phyloP scores from a whole-genome alignment of 306 rosid species.

The Comarum palustre region DNA sequence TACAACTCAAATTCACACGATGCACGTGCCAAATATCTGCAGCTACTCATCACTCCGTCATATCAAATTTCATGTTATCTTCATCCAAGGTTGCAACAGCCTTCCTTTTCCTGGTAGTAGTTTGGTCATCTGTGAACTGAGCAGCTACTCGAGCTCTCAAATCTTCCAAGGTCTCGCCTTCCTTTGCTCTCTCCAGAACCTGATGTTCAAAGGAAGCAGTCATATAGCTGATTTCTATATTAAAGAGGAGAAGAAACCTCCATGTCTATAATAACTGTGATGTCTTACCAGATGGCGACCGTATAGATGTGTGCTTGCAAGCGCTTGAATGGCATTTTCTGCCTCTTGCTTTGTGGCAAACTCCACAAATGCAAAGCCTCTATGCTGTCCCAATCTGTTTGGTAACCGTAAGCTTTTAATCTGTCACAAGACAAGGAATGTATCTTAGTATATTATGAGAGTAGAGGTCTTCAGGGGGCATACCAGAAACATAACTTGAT shows the following conservation, averaged over 20 bases:
- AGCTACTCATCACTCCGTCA: constrained; percentile 13
- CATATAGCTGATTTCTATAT: constrained; percentile 11
- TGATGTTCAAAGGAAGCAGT: constrained; percentile 26
- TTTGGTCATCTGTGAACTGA: constrained; percentile 54
- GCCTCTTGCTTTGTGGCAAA: constrained; percentile 88
- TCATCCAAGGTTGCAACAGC: constrained; percentile 45
- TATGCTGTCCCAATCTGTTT: constrained; percentile 74
- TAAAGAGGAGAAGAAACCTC: neutral
- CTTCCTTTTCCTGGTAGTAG: constrained; percentile 76
- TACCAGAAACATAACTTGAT: neutral
- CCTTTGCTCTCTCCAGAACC: constrained; percentile 89
- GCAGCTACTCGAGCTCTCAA: constrained; percentile 67
- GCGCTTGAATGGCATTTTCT: constrained; percentile 68
- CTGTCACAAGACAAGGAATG: constrained; percentile 39
- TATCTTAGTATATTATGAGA: neutral
- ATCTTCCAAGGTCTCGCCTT: constrained; percentile 86
- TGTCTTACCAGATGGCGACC: constrained; percentile 87
- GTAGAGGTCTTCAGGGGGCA: neutral
- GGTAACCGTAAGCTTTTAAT: constrained; percentile 86
- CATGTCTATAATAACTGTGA: neutral
- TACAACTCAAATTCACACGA: neutral
- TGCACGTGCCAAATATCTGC: neutral
- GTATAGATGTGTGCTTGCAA: constrained; percentile 62
- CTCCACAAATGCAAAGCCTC: constrained; percentile 94
- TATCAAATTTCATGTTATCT: constrained; percentile 50